Conservation (phyloP, 108 stramenopile genomes). For the Nitzschia sp. region DNA sequence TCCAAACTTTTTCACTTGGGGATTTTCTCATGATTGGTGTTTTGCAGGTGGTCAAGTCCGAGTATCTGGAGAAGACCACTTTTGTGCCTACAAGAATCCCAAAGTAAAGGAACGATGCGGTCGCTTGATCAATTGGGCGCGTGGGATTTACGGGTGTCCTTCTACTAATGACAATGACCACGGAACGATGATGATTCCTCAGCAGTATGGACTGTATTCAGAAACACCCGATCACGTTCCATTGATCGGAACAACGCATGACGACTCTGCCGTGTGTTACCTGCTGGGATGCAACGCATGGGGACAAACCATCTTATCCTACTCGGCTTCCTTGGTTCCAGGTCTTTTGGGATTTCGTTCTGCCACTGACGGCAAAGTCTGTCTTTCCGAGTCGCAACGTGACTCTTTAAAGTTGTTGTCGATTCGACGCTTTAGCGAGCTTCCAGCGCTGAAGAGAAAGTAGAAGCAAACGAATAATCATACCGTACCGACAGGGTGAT, state of each 20-base stretch:
- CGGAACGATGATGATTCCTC: constrained; percentile 9
- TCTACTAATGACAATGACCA: not conserved
- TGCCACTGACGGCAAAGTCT: not conserved
- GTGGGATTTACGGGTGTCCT: constrained; percentile 17
- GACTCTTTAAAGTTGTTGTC: constrained; percentile 34
- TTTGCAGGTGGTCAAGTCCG: constrained; percentile 34
- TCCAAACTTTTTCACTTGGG: constrained; percentile 49
- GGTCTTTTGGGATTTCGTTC: constrained; percentile 26
- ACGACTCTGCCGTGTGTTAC: constrained; percentile 29
- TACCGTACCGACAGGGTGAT: no score
- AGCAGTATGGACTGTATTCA: constrained; percentile 45
- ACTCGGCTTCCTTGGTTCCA: constrained; percentile 34
- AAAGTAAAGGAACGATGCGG: constrained; percentile 29
- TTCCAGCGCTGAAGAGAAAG: constrained; percentile 4
- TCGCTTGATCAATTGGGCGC: constrained; percentile 29
- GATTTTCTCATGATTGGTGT: constrained; percentile 46
- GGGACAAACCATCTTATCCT: constrained; percentile 47
- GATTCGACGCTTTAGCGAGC: constrained; percentile 29
- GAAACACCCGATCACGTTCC: constrained; percentile 46
- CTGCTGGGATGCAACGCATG: constrained; percentile 48
- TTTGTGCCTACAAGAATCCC: constrained; percentile 40
- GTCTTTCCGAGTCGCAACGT: constrained; percentile 24
- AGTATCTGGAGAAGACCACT: constrained; percentile 47
- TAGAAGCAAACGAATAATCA: not conserved
- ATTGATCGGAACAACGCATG: constrained; percentile 18